Evolutionary conservation across 495 filamentous ascomycete species (phyloP), one percentile per base, ranked within the genome.

Genomic region (Cenococcum geophilum): DNA sequence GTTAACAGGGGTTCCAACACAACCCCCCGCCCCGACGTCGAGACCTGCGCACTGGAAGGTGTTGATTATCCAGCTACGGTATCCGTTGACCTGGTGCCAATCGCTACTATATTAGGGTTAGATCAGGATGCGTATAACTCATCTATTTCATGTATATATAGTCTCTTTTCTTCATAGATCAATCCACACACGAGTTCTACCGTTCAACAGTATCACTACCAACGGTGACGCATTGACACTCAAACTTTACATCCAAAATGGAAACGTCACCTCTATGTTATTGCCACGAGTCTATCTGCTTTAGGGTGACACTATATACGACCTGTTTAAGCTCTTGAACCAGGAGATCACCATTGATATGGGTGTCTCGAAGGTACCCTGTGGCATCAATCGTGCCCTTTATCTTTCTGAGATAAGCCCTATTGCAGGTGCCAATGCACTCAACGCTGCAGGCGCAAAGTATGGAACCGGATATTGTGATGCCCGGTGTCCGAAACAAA

Each of bases 381-480:
- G 85, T 65, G 85, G 85, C 4, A 79, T 84, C 76, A 89, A 89
- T 72, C 83, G 82, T 52, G 84, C 85, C 1, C 74, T 89, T 14
- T 87, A 86, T 70, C 76, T 88, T 49, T 78, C 77, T 25, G 82
- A 86, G 71, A 88, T 89, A 84, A 66, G 76, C 35, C 60, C 62
- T 0, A 74, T 78, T 14, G 84, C 84, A 35, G 81, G 74, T 62
- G 65, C 71, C 6, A 68, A 59, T 20, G 54, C 56, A 2, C 25
- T 53, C 36, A 89, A 87, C 71, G 74, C 78, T 10, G 83, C 81
- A 4, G 85, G 85, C n/a, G 82, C 84, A 4, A 68, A 74, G 9
- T 87, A 86, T 71, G 85, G 85, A n/a, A 83, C 83, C 37, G 86
- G 85, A 0, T 88, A 89, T 74, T 89, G 86, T 67, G 86, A 89